These are phyloP conservation scores for Chaetomiaceae sp. DNA, from an alignment of 2,329 filamentous ascomycete genomes.

Conservation along the genomic window DNA sequence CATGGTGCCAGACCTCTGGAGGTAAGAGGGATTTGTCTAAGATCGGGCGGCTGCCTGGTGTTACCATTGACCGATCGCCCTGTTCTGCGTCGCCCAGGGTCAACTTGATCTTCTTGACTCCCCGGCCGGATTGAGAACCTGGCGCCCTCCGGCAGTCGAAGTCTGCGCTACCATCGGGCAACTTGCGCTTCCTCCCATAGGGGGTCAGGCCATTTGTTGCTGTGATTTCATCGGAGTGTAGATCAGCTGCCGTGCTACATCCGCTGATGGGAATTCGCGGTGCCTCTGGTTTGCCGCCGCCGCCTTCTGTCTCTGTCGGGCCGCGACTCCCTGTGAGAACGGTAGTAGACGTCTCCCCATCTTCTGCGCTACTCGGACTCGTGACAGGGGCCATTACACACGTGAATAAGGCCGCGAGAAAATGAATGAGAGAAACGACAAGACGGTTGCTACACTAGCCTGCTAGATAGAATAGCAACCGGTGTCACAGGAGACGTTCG, in stretches of 20 bases:
- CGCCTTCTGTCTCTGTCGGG: background rate
- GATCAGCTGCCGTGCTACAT: background rate
- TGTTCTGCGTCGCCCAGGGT: conserved; percentile 7
- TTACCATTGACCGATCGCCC: background rate
- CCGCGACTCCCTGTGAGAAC: background rate
- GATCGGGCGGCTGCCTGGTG: background rate
- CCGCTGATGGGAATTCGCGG: background rate
- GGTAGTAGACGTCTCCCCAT: background rate
- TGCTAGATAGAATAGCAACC: conserved; percentile 4
- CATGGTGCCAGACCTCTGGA: conserved; percentile 63
- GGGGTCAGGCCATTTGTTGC: conserved; percentile 24
- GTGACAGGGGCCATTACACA: conserved; percentile 13
- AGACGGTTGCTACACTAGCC: conserved; percentile 2
- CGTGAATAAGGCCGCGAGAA: background rate
- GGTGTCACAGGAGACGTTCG: conserved; percentile 2
- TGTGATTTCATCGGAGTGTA: background rate
- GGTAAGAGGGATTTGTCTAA: conserved; percentile 41
- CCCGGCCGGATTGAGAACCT: background rate
- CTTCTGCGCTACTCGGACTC: background rate
- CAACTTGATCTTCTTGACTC: conserved; percentile 31
- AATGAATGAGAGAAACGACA: conserved; percentile 11
- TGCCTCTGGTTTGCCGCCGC: background rate
- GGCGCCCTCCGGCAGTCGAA: background rate
- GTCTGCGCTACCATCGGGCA: conserved; percentile 14
- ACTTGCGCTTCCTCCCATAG: conserved; percentile 31